Evolutionary conservation across 768 basidiomycete genomes (phyloP), one percentile per base, ranked within the genome.

Genomic region (Lentinula edodes): DNA sequence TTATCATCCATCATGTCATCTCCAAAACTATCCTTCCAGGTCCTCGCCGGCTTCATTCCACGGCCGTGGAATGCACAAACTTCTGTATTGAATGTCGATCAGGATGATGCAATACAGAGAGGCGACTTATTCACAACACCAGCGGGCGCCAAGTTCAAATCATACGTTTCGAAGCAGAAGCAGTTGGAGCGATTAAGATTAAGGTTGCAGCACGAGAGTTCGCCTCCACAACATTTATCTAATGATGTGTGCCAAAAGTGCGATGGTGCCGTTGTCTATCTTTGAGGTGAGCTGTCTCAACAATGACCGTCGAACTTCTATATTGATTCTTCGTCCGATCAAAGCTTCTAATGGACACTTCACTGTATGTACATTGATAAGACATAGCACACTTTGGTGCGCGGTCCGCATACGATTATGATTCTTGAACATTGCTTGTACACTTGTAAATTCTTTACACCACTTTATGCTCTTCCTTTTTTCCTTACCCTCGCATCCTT

Each of bases 171-270:
- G 32, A 87, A 81, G 69, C 81, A 86, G 66, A 80, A 76, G 64
- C 91, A 93, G 71, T 71, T 92, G 66, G 81, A 83, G 69, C 85
- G 81, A 72, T 73, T 92, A 66, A 79, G 77, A 69, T 67, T 71
- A 36, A 82, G 86, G 64, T 73, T 92, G 69, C 50, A 80, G 66
- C 70, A 66, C 50, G 78, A 81, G 64, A 72, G 74, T 62, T 60
- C 58, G 35, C 59, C 64, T 54, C 70, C 66, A 69, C 64, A 62
- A 70, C 64, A 61, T 66, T 65, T 63, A 62, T 70, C 61, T 63
- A 69, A 48, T 61, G 62, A 73, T 46, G 68, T 67, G 57, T 82
- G 78, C 67, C 75, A 70, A 60, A 76, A 74, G 58, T 80, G 80
- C 65, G 71, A 72, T 23, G 63, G 60, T 63, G 71, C 71, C n/a